Evolutionary conservation across 176 grass and related monocot species (phyloP).

Genomic region (Eragrostis curvula): DNA sequence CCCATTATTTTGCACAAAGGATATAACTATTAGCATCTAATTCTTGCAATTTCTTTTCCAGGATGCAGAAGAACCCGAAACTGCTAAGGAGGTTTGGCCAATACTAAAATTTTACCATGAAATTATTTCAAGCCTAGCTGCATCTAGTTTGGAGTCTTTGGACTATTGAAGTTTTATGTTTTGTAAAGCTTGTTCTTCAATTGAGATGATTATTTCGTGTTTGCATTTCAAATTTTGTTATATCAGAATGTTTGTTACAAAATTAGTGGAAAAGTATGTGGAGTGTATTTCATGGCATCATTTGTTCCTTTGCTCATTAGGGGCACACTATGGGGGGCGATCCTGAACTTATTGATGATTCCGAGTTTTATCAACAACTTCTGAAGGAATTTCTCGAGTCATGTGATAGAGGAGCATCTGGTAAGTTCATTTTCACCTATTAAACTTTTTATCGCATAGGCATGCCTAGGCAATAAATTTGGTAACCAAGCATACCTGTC

Average conservation of each 20-base stretch:
- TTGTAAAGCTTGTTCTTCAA: background rate
- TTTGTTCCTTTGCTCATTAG: slow-evolving; percentile 35
- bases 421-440: slow-evolving; percentile 48
- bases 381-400: slow-evolving; percentile 95
- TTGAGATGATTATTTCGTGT: background rate
- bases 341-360: slow-evolving; percentile 85
- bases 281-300: slow-evolving; percentile 5
- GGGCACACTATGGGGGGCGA: slow-evolving; percentile 61
- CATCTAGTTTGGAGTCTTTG: background rate
- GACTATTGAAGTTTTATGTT: slow-evolving; percentile 1
- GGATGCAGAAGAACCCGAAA: slow-evolving; percentile 38
- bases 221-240: background rate
- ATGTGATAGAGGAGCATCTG: slow-evolving; percentile 62
- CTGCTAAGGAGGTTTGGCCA: slow-evolving; percentile 64
- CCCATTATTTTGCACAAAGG: background rate
- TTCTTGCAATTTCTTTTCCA: slow-evolving; percentile 49
- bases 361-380: slow-evolving; percentile 95
- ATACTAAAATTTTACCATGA: slow-evolving; percentile 21
- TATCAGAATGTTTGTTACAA: background rate
- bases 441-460: background rate
- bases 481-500: too few species aligned
- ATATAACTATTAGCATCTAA: slow-evolving; percentile 14
- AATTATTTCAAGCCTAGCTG: slow-evolving; percentile 16
- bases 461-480: slow-evolving; percentile 1
- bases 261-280: background rate